Percentiles rank a stretch among this genome's conserved stretches.
phyloP scores from a whole-genome alignment of 2,329 filamentous ascomycete species.

The Corinectria fuckeliana region DNA sequence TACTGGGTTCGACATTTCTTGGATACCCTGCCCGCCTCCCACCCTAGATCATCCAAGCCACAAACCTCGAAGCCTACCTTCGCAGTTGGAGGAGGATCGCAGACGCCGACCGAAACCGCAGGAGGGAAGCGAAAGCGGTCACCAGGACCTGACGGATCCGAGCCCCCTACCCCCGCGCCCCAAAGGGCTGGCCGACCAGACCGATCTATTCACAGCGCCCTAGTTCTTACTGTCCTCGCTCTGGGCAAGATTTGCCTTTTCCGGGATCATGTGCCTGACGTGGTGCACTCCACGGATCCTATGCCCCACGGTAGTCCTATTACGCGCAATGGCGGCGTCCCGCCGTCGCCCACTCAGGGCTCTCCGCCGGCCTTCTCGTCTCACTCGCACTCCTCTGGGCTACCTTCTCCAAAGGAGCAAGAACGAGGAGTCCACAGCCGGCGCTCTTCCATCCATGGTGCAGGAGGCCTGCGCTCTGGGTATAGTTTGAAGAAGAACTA shows the following conservation, averaged over 20 bases:
- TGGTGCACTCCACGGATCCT: constrained; percentile 52
- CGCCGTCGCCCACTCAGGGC: constrained; percentile 60
- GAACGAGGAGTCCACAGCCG: constrained; percentile 55
- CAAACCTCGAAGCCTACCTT: constrained; percentile 42
- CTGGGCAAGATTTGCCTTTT: constrained; percentile 80
- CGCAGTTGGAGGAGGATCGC: constrained; percentile 39
- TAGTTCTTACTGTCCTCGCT: constrained; percentile 83
- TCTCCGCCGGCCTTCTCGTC: constrained; percentile 57
- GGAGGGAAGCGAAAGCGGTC: constrained; percentile 65
- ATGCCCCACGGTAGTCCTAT: constrained; percentile 45
- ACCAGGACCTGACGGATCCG: constrained; percentile 47
- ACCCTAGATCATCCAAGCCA: constrained; percentile 37
- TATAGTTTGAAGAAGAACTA: constrained; percentile 64
- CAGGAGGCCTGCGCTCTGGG: constrained; percentile 35
- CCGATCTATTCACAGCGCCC: constrained; percentile 77
- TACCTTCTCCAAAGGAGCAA: constrained; percentile 60
- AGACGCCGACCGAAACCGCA: constrained; percentile 36
- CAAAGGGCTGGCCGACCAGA: constrained; percentile 58
- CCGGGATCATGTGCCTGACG: constrained; percentile 61
- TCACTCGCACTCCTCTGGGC: constrained; percentile 56
- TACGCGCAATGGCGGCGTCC: constrained; percentile 56
- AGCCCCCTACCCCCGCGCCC: constrained; percentile 40
- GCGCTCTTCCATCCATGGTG: constrained; percentile 58
- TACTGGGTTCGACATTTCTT: constrained; percentile 61
- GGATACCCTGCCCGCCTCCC: constrained; percentile 50